phyloP scores from a whole-genome alignment of 345 rosid species.

The Triadica sebifera region DNA sequence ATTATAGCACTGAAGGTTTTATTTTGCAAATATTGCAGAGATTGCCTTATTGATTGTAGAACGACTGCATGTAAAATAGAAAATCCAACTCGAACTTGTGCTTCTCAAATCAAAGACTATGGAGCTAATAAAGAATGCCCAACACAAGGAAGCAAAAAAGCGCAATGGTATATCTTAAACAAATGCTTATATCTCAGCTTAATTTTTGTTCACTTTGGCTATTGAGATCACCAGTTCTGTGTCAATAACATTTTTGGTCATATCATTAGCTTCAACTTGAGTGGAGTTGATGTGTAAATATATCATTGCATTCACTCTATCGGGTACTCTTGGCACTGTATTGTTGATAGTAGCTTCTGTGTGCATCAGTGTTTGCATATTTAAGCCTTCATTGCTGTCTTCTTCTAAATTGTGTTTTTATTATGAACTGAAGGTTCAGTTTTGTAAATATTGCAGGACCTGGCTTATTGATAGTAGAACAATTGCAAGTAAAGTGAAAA shows the following conservation, averaged over 20 bases:
- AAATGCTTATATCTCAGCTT: too few species aligned
- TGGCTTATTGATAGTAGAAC: slow-evolving; percentile 77
- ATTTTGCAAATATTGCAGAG: slow-evolving; percentile 43
- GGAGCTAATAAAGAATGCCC: slow-evolving; percentile 78
- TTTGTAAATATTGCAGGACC: slow-evolving; percentile 46
- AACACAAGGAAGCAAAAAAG: too few species aligned
- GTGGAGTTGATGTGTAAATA: too few species aligned
- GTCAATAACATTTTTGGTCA: too few species aligned
- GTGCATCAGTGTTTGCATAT: background rate
- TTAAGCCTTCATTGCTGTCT: too few species aligned
- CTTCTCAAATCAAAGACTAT: slow-evolving; percentile 52
- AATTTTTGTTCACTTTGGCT: too few species aligned
- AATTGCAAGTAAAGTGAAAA: slow-evolving; percentile 70
- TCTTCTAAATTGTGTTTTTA: too few species aligned
- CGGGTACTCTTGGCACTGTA: background rate
- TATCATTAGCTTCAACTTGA: too few species aligned
- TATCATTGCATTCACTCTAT: too few species aligned
- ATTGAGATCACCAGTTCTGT: too few species aligned
- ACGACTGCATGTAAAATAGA: slow-evolving; percentile 72
- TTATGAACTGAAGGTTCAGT: background rate
- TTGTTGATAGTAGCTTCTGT: background rate
- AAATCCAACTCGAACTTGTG: slow-evolving; percentile 48
- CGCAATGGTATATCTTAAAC: too few species aligned
- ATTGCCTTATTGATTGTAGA: slow-evolving; percentile 72
- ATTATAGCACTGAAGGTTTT: background rate